Base-by-base conservation (phyloP, 495 filamentous ascomycete species). In the Penicillium crystallinum region DNA sequence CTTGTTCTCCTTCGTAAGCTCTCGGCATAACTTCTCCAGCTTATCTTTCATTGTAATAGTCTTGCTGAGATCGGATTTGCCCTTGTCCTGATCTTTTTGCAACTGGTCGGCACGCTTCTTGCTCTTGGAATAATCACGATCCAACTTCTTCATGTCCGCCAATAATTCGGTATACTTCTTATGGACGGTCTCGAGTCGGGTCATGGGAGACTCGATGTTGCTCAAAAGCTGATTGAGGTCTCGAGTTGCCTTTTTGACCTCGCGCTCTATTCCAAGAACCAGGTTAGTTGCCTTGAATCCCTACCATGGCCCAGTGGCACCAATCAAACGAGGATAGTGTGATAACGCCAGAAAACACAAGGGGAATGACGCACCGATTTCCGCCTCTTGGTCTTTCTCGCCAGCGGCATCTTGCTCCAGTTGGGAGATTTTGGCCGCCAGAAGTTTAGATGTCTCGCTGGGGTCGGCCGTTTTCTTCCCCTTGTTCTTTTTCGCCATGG, bases 21-120 rank as follows among this genome's bases (percentile, higher is more conserved):
- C 92, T 29, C 93, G 76, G 57, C 90, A 96, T 35, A 97, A 75
- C 62, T 96, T 97, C 65, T 97, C 95, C 34, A 97, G 74, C 69
- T 97, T 97, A 55, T 96, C 89, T 66, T 91, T 95, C 63, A 96
- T 83, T 10, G 83, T 83, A 8, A 86, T 81, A 18, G 88, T 91
- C 68, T 93, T 95, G 68, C 80, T 91, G 46, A 95, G 77, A 67
- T 98, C 93, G 33, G 85, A 86, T 55, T 88, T 83, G 17, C 83
- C 82, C 54, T 88, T 84, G 68, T 98, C 93, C 66, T 95, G 95
- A 56, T 98, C 93, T 67, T 97, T 97, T 71, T 98, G 93, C 50
- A 97, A 67, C 60, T 90, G 87, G 69, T 98, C 93, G 14, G 87
- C 89, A 8, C 90, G 85, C 71, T 97, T 98, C 74, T 96, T 96